phyloP scores from a whole-genome alignment of 208 protist genomes.

The Trypanosoma cruzi region DNA sequence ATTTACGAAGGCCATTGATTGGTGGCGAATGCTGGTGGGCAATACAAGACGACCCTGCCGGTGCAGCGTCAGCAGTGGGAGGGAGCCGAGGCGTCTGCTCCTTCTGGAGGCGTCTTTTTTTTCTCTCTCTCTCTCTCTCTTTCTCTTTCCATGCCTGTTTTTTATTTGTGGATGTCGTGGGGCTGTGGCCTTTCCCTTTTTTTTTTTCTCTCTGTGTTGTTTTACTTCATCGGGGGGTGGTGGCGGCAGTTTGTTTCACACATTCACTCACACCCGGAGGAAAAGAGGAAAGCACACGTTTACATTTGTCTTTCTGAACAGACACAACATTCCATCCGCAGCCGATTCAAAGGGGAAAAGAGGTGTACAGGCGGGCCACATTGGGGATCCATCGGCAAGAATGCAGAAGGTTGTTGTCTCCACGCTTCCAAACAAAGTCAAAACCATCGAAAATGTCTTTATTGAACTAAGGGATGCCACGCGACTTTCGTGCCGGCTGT shows the following conservation, averaged over 20 bases:
- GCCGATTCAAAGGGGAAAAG: too few species aligned
- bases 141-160: not conserved
- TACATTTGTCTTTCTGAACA: not conserved
- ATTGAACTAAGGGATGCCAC: constrained; percentile 48
- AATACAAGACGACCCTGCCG: too few species aligned
- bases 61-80: too few species aligned
- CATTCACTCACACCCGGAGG: not conserved
- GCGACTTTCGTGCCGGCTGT: constrained; percentile 48
- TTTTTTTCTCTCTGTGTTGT: too few species aligned
- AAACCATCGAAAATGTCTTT: constrained; percentile 47
- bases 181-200: too few species aligned
- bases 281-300: not conserved
- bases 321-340: too few species aligned
- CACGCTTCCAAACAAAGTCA: constrained; percentile 37
- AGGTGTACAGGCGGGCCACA: too few species aligned
- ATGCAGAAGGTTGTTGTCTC: constrained; percentile 27
- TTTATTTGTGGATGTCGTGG: constrained; percentile 3
- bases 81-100: too few species aligned
- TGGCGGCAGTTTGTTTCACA: too few species aligned
- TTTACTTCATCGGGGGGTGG: too few species aligned
- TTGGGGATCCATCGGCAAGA: not conserved
- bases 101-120: too few species aligned
- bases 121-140: not conserved
- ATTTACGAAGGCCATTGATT: constrained; percentile 43
- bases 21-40: not conserved